These are phyloP conservation scores for Cercospora canescens DNA, from an alignment of 2,329 filamentous ascomycete genomes.

Conservation along the genomic window DNA sequence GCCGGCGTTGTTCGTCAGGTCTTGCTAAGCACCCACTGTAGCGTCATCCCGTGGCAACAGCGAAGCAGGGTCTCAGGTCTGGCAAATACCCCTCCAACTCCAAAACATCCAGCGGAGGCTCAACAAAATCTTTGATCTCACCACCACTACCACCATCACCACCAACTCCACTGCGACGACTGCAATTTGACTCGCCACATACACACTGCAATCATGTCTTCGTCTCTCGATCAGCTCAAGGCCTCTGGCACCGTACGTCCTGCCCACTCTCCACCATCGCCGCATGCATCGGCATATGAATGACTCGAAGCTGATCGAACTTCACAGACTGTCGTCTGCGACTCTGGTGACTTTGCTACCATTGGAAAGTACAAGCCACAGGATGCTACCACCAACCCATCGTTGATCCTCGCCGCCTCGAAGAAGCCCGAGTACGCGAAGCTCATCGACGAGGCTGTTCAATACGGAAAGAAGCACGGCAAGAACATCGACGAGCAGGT, in stretches of 20 bases:
- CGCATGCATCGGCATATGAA: conserved; percentile 21
- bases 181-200: not conserved
- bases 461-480: conserved; percentile 77
- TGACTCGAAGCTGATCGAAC: conserved; percentile 20
- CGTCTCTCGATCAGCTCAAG: conserved; percentile 95
- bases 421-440: conserved; percentile 55
- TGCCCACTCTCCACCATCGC: not conserved
- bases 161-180: not conserved
- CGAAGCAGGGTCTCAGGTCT: not conserved
- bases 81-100: not conserved
- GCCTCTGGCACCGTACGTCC: conserved; percentile 86
- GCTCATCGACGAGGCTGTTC: conserved; percentile 49
- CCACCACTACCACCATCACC: conserved; percentile 2
- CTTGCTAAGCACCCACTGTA: conserved; percentile 3
- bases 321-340: conserved; percentile 83
- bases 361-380: conserved; percentile 99
- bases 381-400: conserved; percentile 99
- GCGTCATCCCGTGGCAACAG: conserved; percentile 2
- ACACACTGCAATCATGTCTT: conserved; percentile 63
- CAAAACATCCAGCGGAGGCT: not conserved
- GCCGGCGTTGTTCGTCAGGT: conserved; percentile 1
- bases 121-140: conserved; percentile 7
- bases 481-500: conserved; percentile 75
- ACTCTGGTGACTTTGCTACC: conserved; percentile 82
- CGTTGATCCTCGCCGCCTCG: conserved; percentile 94